Evolutionary conservation across 306 rosid species (phyloP).

Genomic region (Spatholobus suberectus): DNA sequence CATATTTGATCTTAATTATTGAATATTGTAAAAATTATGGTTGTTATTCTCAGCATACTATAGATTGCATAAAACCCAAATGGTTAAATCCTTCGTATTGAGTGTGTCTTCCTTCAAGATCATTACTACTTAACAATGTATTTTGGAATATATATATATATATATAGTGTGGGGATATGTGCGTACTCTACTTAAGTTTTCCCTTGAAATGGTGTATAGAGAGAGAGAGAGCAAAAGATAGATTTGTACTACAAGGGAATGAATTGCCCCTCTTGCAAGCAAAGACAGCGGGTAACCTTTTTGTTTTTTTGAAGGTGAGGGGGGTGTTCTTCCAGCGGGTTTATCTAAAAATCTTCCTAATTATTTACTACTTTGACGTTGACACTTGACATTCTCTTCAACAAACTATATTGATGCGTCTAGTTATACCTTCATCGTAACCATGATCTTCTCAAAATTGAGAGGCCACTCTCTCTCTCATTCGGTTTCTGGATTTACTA

Average conservation of each 20-base stretch:
- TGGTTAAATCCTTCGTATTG: constrained; percentile 22
- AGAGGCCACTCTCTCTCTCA: constrained; percentile 25
- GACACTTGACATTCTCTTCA: constrained; percentile 33
- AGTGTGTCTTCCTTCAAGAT: constrained; percentile 24
- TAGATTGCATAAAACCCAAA: constrained; percentile 44
- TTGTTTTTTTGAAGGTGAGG: not conserved
- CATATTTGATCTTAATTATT: not conserved
- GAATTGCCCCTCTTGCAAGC: constrained; percentile 10
- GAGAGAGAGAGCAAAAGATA: not conserved
- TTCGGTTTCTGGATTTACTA: constrained; percentile 2
- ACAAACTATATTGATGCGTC: not conserved
- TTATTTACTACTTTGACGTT: constrained; percentile 7
- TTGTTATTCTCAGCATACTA: constrained; percentile 46
- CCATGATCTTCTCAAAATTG: not conserved
- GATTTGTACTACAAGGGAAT: constrained; percentile 1
- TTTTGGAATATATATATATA: not conserved
- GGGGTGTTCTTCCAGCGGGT: not conserved
- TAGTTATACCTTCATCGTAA: constrained; percentile 17
- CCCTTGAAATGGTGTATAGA: not conserved
- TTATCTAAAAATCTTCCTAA: constrained; percentile 12
- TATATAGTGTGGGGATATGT: not conserved
- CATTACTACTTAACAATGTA: constrained; percentile 5
- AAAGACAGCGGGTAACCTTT: not conserved
- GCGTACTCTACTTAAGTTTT: not conserved
- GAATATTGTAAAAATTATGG: not conserved